Evolutionary conservation across 1,284 basidiomycete genomes (phyloP), one percentile per base, ranked within the genome.

Genomic region (Melampsora americana): DNA sequence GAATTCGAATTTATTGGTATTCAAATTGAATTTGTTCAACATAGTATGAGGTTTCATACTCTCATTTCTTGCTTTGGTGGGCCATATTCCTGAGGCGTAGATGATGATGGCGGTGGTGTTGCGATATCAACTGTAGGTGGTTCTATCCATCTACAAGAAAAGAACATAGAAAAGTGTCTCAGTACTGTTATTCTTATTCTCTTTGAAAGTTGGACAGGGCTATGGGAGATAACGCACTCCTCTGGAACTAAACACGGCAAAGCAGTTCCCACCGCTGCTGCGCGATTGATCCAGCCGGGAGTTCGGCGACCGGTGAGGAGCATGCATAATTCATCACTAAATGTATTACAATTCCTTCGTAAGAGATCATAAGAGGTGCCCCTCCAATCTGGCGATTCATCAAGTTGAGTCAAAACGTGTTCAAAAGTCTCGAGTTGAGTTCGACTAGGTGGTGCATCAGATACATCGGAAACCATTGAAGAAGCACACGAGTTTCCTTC

Each of bases 331-430:
- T 73, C 26, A 9, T 66, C 44, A 50, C 61, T 65, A 26, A 73
- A 73, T 6, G 70, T 26, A 53, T 73, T 73, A 30, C 70, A 73
- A 64, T 73, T 73, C 12, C 50, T 48, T 2, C 23, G 42, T 26
- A 73, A 48, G 6, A 73, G 70, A 50, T 73, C 70, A 64, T 73
- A 73, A n/a, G 70, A 66, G 5, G 70, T 65, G 16, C 70, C 70
- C 23, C 48, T 26, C 70, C 70, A 73, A 20, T 73, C 70, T 14
- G 62, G 62, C 12, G 70, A 73, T 50, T 32, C 61, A 39, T 50
- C 70, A 28, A 73, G 48, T 32, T 66, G 61, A 35, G 60, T 48
- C 11, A 73, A 30, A n/a, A 73, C 66, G 11, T 14, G 7, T 14
- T 56, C 30, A n/a, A 73, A 46, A 53, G 70, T 73, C 23, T 73